Evolutionary conservation across 352 stramenopile genomes (phyloP).

Genomic region (Pythium aphanidermatum): DNA sequence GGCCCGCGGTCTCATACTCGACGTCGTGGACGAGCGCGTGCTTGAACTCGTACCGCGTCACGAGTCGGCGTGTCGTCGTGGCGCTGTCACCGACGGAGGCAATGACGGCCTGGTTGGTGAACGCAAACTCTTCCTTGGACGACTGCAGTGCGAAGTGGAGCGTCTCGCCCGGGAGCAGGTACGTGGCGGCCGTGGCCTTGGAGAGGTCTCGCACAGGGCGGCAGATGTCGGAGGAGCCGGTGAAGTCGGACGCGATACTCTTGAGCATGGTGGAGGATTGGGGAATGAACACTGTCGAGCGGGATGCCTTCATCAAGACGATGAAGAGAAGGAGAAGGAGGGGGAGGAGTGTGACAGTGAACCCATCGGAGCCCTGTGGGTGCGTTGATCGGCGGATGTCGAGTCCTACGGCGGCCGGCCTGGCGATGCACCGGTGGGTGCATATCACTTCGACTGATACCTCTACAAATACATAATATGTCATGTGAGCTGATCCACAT

Average conservation of each 20-base stretch:
- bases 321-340: too few species aligned
- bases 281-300: too few species aligned
- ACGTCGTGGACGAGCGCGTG: constrained; percentile 22
- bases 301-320: too few species aligned
- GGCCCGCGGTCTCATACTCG: constrained; percentile 41
- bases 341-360: too few species aligned
- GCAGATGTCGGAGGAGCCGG: constrained; percentile 17
- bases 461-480: too few species aligned
- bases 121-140: constrained; percentile 52
- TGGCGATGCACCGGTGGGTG: too few species aligned
- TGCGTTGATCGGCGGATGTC: too few species aligned
- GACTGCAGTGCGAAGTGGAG: constrained; percentile 49
- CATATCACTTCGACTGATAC: too few species aligned
- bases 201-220: constrained; percentile 30
- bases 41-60: constrained; percentile 41
- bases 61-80: constrained; percentile 44
- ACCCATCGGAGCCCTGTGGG: too few species aligned
- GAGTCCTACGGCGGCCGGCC: too few species aligned
- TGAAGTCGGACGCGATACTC: constrained; percentile 15
- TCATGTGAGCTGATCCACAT: too few species aligned
- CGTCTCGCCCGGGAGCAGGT: constrained; percentile 46
- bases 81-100: constrained; percentile 27
- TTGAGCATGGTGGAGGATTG: constrained; percentile 15
- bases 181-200: constrained; percentile 32
- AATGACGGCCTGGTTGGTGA: constrained; percentile 61